phyloP scores from a whole-genome alignment of 2,329 filamentous ascomycete species.

The Paecilomyces fulvus region DNA sequence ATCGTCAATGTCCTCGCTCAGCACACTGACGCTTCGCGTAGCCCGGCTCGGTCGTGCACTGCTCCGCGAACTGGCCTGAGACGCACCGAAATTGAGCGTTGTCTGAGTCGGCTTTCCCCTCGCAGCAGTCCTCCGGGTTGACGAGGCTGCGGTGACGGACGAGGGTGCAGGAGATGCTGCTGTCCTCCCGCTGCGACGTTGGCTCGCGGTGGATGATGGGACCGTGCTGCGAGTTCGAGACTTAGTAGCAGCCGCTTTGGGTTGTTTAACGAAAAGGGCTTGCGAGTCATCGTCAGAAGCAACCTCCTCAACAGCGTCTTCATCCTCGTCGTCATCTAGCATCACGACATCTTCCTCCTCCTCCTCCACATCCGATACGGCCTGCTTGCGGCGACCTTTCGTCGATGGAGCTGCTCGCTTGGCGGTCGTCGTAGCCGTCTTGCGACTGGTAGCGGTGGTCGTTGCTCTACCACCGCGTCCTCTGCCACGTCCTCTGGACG shows the following conservation, averaged over 20 bases:
- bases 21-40: slow-evolving; percentile 24
- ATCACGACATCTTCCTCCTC: slow-evolving; percentile 33
- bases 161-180: slow-evolving; percentile 26
- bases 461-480: slow-evolving; percentile 37
- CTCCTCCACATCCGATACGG: slow-evolving; percentile 30
- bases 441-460: slow-evolving; percentile 31
- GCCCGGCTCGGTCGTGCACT: slow-evolving; percentile 19
- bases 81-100: slow-evolving; percentile 34
- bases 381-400: slow-evolving; percentile 13
- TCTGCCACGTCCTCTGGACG: slow-evolving; percentile 40
- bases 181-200: slow-evolving; percentile 17
- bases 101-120: slow-evolving; percentile 28
- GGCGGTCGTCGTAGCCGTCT: slow-evolving; percentile 27
- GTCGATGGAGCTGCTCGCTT: slow-evolving; percentile 20
- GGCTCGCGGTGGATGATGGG: slow-evolving; percentile 12
- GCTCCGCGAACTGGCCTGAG: slow-evolving; percentile 25
- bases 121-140: slow-evolving; percentile 15
- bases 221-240: slow-evolving; percentile 14
- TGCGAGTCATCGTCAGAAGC: slow-evolving; percentile 22
- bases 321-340: slow-evolving; percentile 22
- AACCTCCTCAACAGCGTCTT: slow-evolving; percentile 10
- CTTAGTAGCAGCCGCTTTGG: slow-evolving; percentile 14
- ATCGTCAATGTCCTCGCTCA: slow-evolving; percentile 35
- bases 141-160: slow-evolving; percentile 20
- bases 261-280: slow-evolving; percentile 34